Conservation (phyloP, 345 rosid species). For the Adansonia digitata region DNA sequence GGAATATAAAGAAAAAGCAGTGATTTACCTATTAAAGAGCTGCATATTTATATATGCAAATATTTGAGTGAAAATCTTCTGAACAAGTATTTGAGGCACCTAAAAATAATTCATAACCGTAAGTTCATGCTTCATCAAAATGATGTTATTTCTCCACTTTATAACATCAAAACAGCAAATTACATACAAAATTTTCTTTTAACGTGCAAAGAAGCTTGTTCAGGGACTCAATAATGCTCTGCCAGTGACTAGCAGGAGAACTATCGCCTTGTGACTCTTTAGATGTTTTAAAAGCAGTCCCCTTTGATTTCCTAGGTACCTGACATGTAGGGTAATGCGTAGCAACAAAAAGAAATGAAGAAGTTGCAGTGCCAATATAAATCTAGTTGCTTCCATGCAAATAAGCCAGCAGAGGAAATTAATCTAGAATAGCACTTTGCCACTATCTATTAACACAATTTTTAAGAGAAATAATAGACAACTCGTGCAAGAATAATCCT, state of each 20-base stretch:
- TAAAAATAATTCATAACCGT: constrained; percentile 29
- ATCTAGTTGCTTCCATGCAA: background rate
- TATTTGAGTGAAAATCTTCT: constrained; percentile 60
- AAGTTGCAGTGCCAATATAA: background rate
- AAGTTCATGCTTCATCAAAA: constrained; percentile 11
- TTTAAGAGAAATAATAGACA: background rate
- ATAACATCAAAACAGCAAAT: constrained; percentile 12
- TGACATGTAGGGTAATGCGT: constrained; percentile 18
- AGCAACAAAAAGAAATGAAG: background rate
- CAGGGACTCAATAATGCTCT: constrained; percentile 54
- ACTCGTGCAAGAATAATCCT: background rate
- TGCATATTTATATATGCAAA: constrained; percentile 74
- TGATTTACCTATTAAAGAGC: constrained; percentile 68
- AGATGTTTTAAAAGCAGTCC: constrained; percentile 32
- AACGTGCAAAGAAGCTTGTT: constrained; percentile 46
- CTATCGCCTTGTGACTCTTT: constrained; percentile 35
- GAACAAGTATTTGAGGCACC: constrained; percentile 80
- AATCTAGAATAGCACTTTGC: background rate
- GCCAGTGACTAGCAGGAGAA: constrained; percentile 55
- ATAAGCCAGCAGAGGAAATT: background rate
- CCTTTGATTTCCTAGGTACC: constrained; percentile 52
- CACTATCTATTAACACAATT: background rate
- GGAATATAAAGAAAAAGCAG: constrained; percentile 8
- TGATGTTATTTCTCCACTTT: background rate
- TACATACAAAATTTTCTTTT: constrained; percentile 73